A percentile compares a stretch with the other conserved stretches of the same genome.
Conservation (phyloP, 2,329 filamentous ascomycete genomes). For the Huntiella abstrusa region DNA sequence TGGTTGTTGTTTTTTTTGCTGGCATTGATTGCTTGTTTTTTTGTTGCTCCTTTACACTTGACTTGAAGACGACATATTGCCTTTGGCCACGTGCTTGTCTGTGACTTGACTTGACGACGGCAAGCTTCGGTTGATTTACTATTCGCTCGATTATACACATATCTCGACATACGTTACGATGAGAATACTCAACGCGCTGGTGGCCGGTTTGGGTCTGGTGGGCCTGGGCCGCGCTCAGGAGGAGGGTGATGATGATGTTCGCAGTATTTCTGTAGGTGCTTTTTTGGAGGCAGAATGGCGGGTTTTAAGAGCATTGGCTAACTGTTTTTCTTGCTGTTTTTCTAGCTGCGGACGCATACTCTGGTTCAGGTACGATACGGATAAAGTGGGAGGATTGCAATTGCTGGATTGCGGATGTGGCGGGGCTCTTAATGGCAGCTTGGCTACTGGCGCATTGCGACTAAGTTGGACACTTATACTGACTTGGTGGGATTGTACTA, state of each 20-base stretch:
- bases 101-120: too few relatives aligned
- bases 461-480: background rate
- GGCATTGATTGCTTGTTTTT: background rate
- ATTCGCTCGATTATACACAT: too few relatives aligned
- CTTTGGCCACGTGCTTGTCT: too few relatives aligned
- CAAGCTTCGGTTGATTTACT: too few relatives aligned
- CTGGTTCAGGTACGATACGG: slow-evolving; percentile 46
- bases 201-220: slow-evolving; percentile 10
- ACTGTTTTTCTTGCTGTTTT: slow-evolving; percentile 10
- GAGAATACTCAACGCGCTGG: slow-evolving; percentile 10
- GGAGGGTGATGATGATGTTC: slow-evolving; percentile 11
- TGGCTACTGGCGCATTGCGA: background rate
- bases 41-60: background rate
- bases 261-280: slow-evolving; percentile 13
- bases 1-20: too few relatives aligned
- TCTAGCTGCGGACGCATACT: slow-evolving; percentile 70
- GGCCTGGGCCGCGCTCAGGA: slow-evolving; percentile 6
- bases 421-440: slow-evolving; percentile 14
- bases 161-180: background rate
- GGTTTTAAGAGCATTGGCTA: background rate
- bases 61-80: background rate
- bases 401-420: too few relatives aligned
- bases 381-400: too few relatives aligned
- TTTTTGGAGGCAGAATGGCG: background rate
- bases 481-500: slow-evolving; percentile 20